These are phyloP conservation scores for Erucastrum elatum DNA, from an alignment of 345 rosid genomes.

Conservation along the genomic window DNA sequence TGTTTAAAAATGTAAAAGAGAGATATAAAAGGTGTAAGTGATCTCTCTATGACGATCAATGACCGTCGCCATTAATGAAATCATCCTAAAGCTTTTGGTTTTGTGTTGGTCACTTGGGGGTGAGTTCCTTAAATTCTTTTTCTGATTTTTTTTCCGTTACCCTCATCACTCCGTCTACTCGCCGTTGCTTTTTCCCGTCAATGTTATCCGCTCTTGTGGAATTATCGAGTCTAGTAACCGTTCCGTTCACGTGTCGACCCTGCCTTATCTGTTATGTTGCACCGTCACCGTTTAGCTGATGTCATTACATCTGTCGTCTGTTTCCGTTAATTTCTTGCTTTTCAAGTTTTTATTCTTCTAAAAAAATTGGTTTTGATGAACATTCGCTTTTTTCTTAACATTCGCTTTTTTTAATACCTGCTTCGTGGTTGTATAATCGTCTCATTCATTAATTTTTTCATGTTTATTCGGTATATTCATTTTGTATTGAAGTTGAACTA, in stretches of 20 bases:
- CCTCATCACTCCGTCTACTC: background rate
- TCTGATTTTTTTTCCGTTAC: background rate
- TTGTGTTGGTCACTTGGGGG: conserved; percentile 31
- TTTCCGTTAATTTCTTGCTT: background rate
- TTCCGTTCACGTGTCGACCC: conserved; percentile 2
- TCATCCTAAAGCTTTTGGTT: background rate
- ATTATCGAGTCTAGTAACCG: background rate
- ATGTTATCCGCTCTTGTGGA: background rate
- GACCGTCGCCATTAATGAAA: conserved; percentile 39
- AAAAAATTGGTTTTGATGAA: background rate
- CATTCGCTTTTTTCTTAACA: background rate
- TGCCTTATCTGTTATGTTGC: background rate
- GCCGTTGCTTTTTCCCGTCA: conserved; percentile 16
- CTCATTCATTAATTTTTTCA: background rate
- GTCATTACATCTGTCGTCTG: conserved; percentile 9
- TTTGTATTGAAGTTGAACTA: conserved; percentile 11
- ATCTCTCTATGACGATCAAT: conserved; percentile 15
- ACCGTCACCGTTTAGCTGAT: conserved; percentile 14
- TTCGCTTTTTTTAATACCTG: background rate
- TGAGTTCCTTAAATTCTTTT: conserved; percentile 5
- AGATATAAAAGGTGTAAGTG: conserved; percentile 22
- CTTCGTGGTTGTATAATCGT: background rate
- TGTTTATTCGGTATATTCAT: background rate
- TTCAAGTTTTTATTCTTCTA: background rate
- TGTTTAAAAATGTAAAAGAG: conserved; percentile 27